Base-by-base conservation (phyloP, 2,329 filamentous ascomycete species). In the Cercospora janseana region DNA sequence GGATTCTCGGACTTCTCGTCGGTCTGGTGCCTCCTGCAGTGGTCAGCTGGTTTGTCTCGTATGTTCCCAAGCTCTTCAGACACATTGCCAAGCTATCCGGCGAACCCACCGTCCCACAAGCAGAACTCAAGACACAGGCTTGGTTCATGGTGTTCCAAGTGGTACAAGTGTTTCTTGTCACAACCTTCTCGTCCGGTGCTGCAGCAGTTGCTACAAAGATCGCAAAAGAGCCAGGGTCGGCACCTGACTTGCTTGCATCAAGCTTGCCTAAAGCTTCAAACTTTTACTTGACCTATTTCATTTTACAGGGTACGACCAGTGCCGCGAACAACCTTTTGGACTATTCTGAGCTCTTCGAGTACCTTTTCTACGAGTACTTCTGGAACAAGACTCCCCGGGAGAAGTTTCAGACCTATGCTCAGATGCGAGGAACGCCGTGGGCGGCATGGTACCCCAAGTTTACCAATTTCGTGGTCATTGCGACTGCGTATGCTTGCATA, bases 401-500 rank as follows among this genome's bases (percentile, higher is more conserved):
- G 63, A 69, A 73, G 42, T 76, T 72, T 60, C 64, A 70, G 21
- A 70, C 69, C 6, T 71, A 72, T 42, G 69, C 68, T 21, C 68
- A 68, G 41, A 67, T 77, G 48, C 67, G 70, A 12, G 69, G 67
- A 6, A 71, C 73, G 0, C 65, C 66, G 3, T 76, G 72, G 70
- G 74, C 71, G 4, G 69, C 70, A 6, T 72, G 72, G 54, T 75
- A 68, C 52, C 74, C 74, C 10, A 74, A 75, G 50, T 75, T 71
- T 65, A 69, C 69, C 45, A 76, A 75, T 49, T 64, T 77, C 52
- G 54, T 67, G 10, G 63, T 70, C 29, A 71, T 71, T 37, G 72
- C 73, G 7, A 68, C 76, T 26, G 70, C 68, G 21, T 77, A 77
- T 57, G 70, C 73, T 4, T 72, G 71, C 58, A 75, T 77, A 46